Conservation (phyloP, 2,329 filamentous ascomycete genomes). For the Fusarium globosum region DNA sequence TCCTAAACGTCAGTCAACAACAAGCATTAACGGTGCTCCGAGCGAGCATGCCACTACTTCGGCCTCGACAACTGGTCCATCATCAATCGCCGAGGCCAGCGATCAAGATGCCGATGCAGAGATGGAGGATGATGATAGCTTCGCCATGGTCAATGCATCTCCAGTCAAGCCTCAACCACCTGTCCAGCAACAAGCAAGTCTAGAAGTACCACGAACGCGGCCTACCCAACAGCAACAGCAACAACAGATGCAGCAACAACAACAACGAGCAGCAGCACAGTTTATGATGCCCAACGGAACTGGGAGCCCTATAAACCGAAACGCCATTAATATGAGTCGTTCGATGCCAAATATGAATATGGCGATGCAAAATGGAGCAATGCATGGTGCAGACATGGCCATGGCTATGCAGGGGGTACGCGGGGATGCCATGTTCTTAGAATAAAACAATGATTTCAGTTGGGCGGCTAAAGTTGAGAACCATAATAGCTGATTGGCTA, state of each 20-base stretch:
- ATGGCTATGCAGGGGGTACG: slow-evolving; percentile 60
- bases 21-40: slow-evolving; percentile 49
- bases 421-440: slow-evolving; percentile 64
- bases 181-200: slow-evolving; percentile 54
- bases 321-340: slow-evolving; percentile 55
- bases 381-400: slow-evolving; percentile 57
- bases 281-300: slow-evolving; percentile 58
- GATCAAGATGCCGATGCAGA: slow-evolving; percentile 58
- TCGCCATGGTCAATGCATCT: slow-evolving; percentile 61
- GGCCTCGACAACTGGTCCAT: slow-evolving; percentile 50
- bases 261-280: slow-evolving; percentile 44
- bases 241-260: background rate
- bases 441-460: slow-evolving; percentile 47
- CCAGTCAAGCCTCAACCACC: slow-evolving; percentile 52
- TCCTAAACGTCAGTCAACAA: slow-evolving; percentile 48
- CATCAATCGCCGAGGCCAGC: slow-evolving; percentile 60
- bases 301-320: slow-evolving; percentile 50
- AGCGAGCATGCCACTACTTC: slow-evolving; percentile 51
- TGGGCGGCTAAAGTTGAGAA: background rate
- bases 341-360: slow-evolving; percentile 61
- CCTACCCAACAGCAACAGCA: slow-evolving; percentile 48
- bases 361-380: slow-evolving; percentile 53
- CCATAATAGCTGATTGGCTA: slow-evolving; percentile 12
- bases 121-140: slow-evolving; percentile 70
- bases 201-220: slow-evolving; percentile 57